These are phyloP conservation scores for Mortierella sp. DNA, from an alignment of 371 early-diverging fungal genomes.

Conservation along the genomic window DNA sequence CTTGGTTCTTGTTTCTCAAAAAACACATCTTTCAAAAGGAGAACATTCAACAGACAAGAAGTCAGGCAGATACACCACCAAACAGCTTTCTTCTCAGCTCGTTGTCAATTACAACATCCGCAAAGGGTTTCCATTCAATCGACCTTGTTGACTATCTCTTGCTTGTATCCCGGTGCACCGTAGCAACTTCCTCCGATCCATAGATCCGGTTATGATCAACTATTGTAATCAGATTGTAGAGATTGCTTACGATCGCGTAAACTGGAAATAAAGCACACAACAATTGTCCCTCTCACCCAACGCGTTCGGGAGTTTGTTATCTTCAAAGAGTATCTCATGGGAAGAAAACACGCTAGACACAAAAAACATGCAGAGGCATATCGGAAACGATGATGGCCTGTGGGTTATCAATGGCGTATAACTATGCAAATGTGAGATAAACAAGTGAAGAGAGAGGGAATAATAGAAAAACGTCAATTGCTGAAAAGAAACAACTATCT, in stretches of 20 bases:
- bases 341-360: constrained; percentile 1
- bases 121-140: background rate
- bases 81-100: background rate
- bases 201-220: background rate
- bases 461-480: too few relatives aligned
- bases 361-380: background rate
- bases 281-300: constrained; percentile 2
- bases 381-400: background rate
- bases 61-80: too few relatives aligned
- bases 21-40: background rate
- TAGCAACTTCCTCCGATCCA: background rate
- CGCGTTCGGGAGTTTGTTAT: constrained; percentile 15
- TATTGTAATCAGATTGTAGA: background rate
- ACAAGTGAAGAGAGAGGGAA: background rate
- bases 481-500: background rate
- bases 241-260: background rate
- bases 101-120: background rate
- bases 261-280: background rate
- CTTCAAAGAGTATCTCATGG: too few relatives aligned
- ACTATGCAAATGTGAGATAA: background rate
- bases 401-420: constrained; percentile 12
- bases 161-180: background rate
- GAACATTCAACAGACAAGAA: background rate
- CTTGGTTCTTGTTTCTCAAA: background rate
- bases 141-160: background rate